A percentile compares a stretch with the other conserved stretches of the same genome.
Conservation (phyloP, 2,329 filamentous ascomycete genomes). For the Apiospora aurea region DNA sequence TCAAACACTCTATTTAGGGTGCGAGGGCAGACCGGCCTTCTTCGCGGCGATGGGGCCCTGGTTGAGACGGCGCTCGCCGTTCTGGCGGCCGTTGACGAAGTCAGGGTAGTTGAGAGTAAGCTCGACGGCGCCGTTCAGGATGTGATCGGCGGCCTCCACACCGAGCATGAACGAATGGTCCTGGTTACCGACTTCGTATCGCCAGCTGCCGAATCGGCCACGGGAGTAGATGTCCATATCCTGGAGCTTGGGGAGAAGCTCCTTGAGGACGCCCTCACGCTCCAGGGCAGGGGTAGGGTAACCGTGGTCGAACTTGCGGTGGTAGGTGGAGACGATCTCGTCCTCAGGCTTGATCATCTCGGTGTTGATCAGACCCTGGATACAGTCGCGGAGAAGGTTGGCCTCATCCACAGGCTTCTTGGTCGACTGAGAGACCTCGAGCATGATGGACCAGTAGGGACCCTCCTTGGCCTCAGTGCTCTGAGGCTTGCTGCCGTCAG, state of each 20-base stretch:
- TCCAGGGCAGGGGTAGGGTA: constrained; percentile 96
- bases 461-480: constrained; percentile 80
- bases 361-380: constrained; percentile 97
- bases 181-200: constrained; percentile 95
- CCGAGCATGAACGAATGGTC: constrained; percentile 98
- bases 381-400: constrained; percentile 87
- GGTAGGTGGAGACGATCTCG: constrained; percentile 97
- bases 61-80: constrained; percentile 69
- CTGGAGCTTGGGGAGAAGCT: constrained; percentile 92
- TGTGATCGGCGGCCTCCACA: constrained; percentile 90
- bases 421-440: constrained; percentile 94
- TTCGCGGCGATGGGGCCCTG: constrained; percentile 48
- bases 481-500: constrained; percentile 81
- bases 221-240: constrained; percentile 92
- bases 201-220: constrained; percentile 97
- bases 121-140: constrained; percentile 88
- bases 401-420: constrained; percentile 92
- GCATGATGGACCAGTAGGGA: constrained; percentile 99
- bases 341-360: constrained; percentile 91
- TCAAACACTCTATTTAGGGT: constrained; percentile 33
- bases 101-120: constrained; percentile 96
- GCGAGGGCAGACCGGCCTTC: constrained; percentile 47
- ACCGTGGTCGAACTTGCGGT: constrained; percentile 96
- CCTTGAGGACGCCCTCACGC: constrained; percentile 91
- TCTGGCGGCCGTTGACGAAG: constrained; percentile 84